Percentiles rank a stretch among this genome's conserved stretches.
phyloP scores from a whole-genome alignment of 2,329 filamentous ascomycete genomes.

The Xylariaceae sp. region DNA sequence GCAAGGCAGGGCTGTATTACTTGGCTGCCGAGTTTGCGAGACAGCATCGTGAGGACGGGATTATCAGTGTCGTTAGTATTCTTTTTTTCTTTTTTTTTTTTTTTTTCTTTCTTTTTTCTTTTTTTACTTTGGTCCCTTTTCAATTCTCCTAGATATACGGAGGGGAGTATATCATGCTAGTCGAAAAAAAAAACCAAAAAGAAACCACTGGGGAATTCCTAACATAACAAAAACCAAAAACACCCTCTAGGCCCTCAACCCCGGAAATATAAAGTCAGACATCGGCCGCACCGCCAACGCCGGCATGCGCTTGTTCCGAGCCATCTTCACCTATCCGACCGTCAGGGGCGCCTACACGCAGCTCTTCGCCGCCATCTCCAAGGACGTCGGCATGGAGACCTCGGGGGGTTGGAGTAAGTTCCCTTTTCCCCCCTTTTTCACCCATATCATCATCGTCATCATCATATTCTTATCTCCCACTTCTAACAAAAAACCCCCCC shows the following conservation, averaged over 20 bases:
- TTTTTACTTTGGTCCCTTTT: too few species aligned
- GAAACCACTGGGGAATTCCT: conserved; percentile 2
- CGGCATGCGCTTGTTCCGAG: conserved; percentile 19
- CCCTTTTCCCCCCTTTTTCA: neutral
- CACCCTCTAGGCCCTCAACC: conserved; percentile 24
- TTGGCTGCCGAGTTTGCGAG: conserved; percentile 28
- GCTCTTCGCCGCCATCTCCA: conserved; percentile 36
- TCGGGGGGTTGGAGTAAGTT: conserved; percentile 29
- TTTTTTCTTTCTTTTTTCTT: too few species aligned
- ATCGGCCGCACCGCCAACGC: conserved; percentile 23
- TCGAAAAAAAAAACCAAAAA: neutral
- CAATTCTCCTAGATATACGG: too few species aligned
- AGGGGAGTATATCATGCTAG: too few species aligned
- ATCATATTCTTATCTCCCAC: neutral
- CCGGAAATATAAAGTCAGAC: conserved; percentile 28
- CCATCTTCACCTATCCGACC: conserved; percentile 20
- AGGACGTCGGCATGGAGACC: conserved; percentile 33
- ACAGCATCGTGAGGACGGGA: conserved; percentile 23
- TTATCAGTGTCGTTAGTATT: conserved; percentile 26
- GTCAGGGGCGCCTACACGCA: conserved; percentile 39
- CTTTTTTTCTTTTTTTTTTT: neutral
- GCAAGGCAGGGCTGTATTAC: conserved; percentile 30
- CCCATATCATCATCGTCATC: too few species aligned
- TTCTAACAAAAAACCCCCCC: neutral
- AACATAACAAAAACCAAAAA: neutral